phyloP scores from a whole-genome alignment of 208 protist species.

The Trypanosoma theileri region DNA sequence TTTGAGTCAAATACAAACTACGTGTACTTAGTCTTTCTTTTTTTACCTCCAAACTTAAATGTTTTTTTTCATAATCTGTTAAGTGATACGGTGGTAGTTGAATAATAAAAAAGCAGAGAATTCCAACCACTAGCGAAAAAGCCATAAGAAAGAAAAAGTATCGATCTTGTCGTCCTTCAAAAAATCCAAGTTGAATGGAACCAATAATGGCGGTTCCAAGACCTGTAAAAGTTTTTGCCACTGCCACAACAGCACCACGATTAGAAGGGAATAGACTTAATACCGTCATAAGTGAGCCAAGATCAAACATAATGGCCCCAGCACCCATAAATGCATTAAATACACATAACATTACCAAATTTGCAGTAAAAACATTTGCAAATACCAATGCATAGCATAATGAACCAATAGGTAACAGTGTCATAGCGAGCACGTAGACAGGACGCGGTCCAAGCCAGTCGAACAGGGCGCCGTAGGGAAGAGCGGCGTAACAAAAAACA shows the following conservation, averaged over 20 bases:
- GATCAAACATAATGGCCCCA: slow-evolving; percentile 49
- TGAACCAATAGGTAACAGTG: slow-evolving; percentile 35
- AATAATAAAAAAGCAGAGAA: slow-evolving; percentile 50
- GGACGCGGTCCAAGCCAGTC: slow-evolving; percentile 48
- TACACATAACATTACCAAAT: slow-evolving; percentile 34
- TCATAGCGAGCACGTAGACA: slow-evolving; percentile 29
- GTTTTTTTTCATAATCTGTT: slow-evolving; percentile 52
- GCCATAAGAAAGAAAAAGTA: slow-evolving; percentile 23
- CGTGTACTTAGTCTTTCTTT: slow-evolving; percentile 34
- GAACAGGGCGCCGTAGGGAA: slow-evolving; percentile 50
- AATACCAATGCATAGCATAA: slow-evolving; percentile 52
- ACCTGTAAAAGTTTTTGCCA: slow-evolving; percentile 58
- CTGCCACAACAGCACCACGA: slow-evolving; percentile 41
- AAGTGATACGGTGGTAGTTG: slow-evolving; percentile 71
- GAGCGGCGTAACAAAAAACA: slow-evolving; percentile 42
- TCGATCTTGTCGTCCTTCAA: neutral
- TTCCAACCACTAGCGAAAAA: slow-evolving; percentile 32
- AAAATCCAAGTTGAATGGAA: slow-evolving; percentile 60
- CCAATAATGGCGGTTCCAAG: slow-evolving; percentile 45
- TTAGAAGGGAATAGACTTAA: slow-evolving; percentile 47
- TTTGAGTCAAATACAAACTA: slow-evolving; percentile 55
- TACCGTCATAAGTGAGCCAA: slow-evolving; percentile 46
- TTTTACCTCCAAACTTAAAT: slow-evolving; percentile 43
- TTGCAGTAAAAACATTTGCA: slow-evolving; percentile 31
- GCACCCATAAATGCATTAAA: slow-evolving; percentile 58